Evolutionary conservation across 2,329 filamentous ascomycete genomes (phyloP), one percentile per base, ranked within the genome.

Genomic region (Claviceps arundinis): DNA sequence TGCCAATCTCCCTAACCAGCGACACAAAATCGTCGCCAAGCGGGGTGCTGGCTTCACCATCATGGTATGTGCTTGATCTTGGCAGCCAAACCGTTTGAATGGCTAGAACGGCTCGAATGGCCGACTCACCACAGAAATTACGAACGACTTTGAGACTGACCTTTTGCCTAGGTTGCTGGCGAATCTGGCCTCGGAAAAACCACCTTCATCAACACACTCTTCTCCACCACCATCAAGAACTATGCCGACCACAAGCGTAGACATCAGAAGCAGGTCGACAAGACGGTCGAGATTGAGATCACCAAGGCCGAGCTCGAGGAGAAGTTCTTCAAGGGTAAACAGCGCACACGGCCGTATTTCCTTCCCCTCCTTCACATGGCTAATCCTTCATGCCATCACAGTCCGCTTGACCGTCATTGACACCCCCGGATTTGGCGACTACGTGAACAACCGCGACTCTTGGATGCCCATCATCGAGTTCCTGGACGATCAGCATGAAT

Each of bases 391-490:
- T 66, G 7, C 13, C 13, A 47, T 19, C 11, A 47, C 5, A 97
- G 93, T 98, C 69, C 93, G 93, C 68, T 76, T 98, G 67, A 98
- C 93, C 59, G 93, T 98, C 65, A 98, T 98, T 69, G 93, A 98
- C 71, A 98, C 93, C 58, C 93, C 93, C 64, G 93, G 93, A 62
- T 98, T 98, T 67, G 93, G 93, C 71, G 93, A 98, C 81, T 98
- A 98, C 68, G 93, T 98, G 70, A 98, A 98, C 85, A 98, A 98
- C 82, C 87, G 91, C 67, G 93, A 98, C 73, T 97, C 93, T 57
- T 98, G 93, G 93, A 94, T 95, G 81, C 93, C 93, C 69, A 97
- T 98, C 68, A 97, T 98, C 72, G 93, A 98, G 74, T 98, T 98
- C 78, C 80, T 98, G 65, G 93, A 98, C 73, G 93, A 98, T 75